Conservation (phyloP, 257 asterid genomes). For the Ajuga chamaepitys region DNA sequence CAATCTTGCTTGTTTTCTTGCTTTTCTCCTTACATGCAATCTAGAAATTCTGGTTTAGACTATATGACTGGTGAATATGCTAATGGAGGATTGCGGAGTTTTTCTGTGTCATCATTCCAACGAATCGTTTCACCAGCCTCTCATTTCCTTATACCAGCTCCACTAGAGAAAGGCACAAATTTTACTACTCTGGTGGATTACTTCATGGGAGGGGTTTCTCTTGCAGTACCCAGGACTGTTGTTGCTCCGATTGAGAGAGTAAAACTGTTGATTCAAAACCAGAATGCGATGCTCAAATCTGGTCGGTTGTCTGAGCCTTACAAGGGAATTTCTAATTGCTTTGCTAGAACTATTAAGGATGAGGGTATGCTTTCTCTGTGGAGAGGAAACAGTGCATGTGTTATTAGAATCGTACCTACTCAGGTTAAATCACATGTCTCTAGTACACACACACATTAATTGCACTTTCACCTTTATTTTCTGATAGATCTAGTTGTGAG, state of each 20-base stretch:
- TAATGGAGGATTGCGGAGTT: conserved; percentile 34
- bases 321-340: conserved; percentile 67
- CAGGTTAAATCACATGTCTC: conserved; percentile 66
- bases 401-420: conserved; percentile 74
- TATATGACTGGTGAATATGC: conserved; percentile 29
- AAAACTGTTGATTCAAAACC: conserved; percentile 74
- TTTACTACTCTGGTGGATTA: conserved; percentile 47
- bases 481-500: conserved; percentile 14
- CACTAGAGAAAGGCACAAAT: conserved; percentile 41
- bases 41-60: conserved; percentile 26
- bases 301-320: conserved; percentile 68
- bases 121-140: conserved; percentile 25
- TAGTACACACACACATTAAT: neutral
- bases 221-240: conserved; percentile 63
- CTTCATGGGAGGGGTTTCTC: conserved; percentile 87
- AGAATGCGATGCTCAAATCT: conserved; percentile 68
- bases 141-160: conserved; percentile 41
- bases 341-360: conserved; percentile 57
- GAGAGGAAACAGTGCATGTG: conserved; percentile 73
- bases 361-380: conserved; percentile 67
- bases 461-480: neutral
- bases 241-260: conserved; percentile 86
- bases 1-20: conserved; percentile 32
- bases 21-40: conserved; percentile 30
- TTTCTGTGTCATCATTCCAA: conserved; percentile 18